Evolutionary conservation across 176 grass and related monocot species (phyloP), one percentile per base, ranked within the genome.

Genomic region (Bromus sterilis): DNA sequence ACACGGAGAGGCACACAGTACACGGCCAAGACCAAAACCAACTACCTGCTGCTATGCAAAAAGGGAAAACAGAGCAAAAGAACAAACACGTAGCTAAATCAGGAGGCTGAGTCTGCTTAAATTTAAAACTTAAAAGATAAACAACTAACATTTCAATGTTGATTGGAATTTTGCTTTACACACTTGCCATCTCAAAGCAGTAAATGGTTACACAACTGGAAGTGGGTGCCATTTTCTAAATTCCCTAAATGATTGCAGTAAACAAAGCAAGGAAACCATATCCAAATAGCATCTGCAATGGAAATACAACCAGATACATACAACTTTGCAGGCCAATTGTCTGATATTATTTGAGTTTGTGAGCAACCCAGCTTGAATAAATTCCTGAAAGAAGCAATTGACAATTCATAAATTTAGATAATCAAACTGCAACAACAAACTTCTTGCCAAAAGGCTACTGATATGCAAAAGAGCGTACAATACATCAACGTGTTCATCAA

Each of bases 271-370:
- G 18, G n/a, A 49, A 76, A n/a, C 18, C 73, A 59, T 8, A 84
- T 40, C 60, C 8, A 63, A 60, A 57, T 61, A 79, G 26, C 37
- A 75, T 75, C 26, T 24, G n/a, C 11, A 18, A 66, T 20, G 1
- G 46, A 49, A 37, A 57, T 39, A 71, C 31, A 70, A 71, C 65
- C 5, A 78, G 76, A 72, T 29, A 82, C 90, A 64, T 98, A 98
- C 95, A 76, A 84, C 83, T 91, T 92, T 98, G 89, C 90, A 98
- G 51, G 95, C 86, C 66, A 98, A 75, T 75, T 88, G 87, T 89
- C 43, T 93, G 74, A 94, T 87, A n/a, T n/a, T 75, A 11, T 89
- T 87, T 10, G 90, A 91, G 43, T 86, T 60, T 35, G 95, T 39
- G 46, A 91, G 90, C 84, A 98, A 68, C 71, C 95, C 95, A 57